Conservation (phyloP, 306 rosid genomes). For the Alnus rubra region DNA sequence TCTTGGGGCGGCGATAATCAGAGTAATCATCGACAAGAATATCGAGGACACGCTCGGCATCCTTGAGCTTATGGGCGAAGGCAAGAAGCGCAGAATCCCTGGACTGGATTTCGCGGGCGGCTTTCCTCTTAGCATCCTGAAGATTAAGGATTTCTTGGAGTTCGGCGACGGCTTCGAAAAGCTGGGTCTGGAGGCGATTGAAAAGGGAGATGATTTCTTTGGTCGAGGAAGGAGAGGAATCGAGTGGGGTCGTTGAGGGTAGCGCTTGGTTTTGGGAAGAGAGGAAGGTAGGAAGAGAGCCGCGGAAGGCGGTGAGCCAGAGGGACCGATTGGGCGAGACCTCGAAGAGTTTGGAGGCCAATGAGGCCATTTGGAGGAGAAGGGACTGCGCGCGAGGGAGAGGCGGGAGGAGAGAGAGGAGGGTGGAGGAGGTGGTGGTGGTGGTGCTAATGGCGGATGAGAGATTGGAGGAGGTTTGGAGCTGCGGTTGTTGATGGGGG, state of each 20-base stretch:
- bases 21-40: conserved; percentile 81
- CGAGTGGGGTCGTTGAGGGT: conserved; percentile 32
- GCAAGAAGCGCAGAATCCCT: conserved; percentile 64
- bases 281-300: conserved; percentile 74
- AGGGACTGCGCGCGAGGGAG: conserved; percentile 87
- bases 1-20: conserved; percentile 63
- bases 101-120: conserved; percentile 56
- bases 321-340: conserved; percentile 68
- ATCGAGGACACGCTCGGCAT: conserved; percentile 81
- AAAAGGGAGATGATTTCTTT: conserved; percentile 73
- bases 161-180: conserved; percentile 83
- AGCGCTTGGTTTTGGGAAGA: conserved; percentile 53
- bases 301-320: conserved; percentile 80
- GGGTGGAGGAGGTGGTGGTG: conserved; percentile 48
- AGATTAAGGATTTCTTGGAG: conserved; percentile 92
- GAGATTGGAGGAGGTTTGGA: conserved; percentile 23
- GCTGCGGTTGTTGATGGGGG: conserved; percentile 48
- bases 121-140: conserved; percentile 74
- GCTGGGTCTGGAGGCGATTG: conserved; percentile 71
- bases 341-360: conserved; percentile 70
- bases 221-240: conserved; percentile 58
- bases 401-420: conserved; percentile 83
- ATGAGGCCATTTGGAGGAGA: conserved; percentile 82
- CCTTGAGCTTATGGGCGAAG: conserved; percentile 78
- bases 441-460: conserved; percentile 28